These are phyloP conservation scores for Suillus tomentosus DNA, from an alignment of 768 basidiomycete genomes.

Conservation along the genomic window DNA sequence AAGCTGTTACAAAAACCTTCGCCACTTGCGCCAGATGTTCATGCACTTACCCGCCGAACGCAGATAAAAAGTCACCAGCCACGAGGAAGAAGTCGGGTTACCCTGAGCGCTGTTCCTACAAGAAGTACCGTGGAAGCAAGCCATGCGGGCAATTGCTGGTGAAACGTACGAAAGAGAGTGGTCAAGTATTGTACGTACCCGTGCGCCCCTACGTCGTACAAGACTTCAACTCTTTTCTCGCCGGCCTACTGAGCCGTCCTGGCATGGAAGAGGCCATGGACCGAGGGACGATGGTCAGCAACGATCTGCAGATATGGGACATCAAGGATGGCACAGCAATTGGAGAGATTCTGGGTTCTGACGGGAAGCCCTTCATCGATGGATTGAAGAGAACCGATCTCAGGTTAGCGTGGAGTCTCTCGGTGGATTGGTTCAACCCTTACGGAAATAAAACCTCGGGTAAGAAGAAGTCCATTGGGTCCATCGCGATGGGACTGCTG, in stretches of 20 bases:
- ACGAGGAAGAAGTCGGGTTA: constrained; percentile 1
- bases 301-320: background rate
- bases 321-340: constrained; percentile 31
- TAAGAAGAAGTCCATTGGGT: constrained; percentile 16
- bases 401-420: constrained; percentile 26
- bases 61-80: background rate
- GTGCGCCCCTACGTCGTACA: constrained; percentile 25
- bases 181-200: background rate
- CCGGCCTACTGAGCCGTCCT: constrained; percentile 23
- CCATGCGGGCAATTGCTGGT: constrained; percentile 12
- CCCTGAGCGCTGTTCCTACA: constrained; percentile 25
- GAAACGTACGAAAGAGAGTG: background rate
- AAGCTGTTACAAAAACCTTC: background rate
- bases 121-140: constrained; percentile 13
- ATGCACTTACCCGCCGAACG: constrained; percentile 18
- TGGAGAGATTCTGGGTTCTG: constrained; percentile 25
- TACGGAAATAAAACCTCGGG: constrained; percentile 24
- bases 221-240: constrained; percentile 30
- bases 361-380: constrained; percentile 28
- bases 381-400: constrained; percentile 13
- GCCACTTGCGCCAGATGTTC: constrained; percentile 32
- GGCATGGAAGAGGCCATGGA: constrained; percentile 33
- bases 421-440: constrained; percentile 32
- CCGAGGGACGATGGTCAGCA: constrained; percentile 4
- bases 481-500: constrained; percentile 20